Base-by-base conservation (phyloP, 2,329 filamentous ascomycete genomes). In the Helicocarpus griseus region DNA sequence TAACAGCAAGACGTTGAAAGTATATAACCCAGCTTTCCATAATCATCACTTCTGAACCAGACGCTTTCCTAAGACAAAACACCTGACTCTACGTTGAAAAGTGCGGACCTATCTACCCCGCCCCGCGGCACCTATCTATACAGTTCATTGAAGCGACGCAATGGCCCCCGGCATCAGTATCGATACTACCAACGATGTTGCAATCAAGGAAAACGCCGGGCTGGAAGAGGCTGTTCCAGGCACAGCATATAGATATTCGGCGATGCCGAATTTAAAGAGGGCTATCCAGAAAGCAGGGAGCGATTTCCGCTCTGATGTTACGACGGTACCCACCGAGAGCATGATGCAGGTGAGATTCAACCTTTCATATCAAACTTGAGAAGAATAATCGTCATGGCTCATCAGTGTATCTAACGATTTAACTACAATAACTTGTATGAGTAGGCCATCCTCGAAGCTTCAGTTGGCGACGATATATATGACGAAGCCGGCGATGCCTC, bases 381-480 rank as follows among this genome's bases (percentile, higher is more conserved):
- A 14, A 35, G 31, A 35, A 35, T 14, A 6, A 11, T 35, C 29
- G 26, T 49, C n/a, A n/a, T n/a, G n/a, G n/a, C n/a, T n/a, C n/a
- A 28, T 45, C 14, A 28, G 48, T 17, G 21, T 36, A 35, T 11
- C 26, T 50, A 33, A 50, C 17, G 14, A n/a, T 6, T 21, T 51
- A 24, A 28, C 29, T 31, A 29, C 38, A 4, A 31, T 9, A 41
- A 22, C n/a, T 17, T 4, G 4, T 29, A 4, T 5, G 31, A 41
- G 17, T 36, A 63, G 59, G 60, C 61, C 19, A 65, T 64, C 47
- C 43, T 61, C 29, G 56, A 65, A 41, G 64, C 63, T n/a, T 62
- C 62, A 17, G 62, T 69, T 28, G 60, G 57, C 19, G 66, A 69
- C 35, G 66, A 69, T 54, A 60, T 69, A 26, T 67, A 65, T 50